Base-by-base conservation (phyloP, 495 filamentous ascomycete genomes). In the Aspergillus conjunctus region DNA sequence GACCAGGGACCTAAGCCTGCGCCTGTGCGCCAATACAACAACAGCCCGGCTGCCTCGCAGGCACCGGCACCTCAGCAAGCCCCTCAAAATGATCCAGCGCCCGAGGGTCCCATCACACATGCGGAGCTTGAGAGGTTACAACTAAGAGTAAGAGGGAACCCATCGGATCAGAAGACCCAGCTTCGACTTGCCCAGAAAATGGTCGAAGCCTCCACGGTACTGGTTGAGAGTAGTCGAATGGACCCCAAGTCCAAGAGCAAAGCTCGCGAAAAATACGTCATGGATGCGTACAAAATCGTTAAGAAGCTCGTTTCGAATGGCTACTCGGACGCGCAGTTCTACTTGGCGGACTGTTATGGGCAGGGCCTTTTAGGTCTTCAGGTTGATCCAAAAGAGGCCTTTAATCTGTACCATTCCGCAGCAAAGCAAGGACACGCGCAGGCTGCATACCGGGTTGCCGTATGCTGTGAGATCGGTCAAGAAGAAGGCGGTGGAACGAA, bases 391-490 rank as follows among this genome's bases (percentile, higher is more conserved):
- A 93, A 92, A 66, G 91, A 96, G 74, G 94, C 94, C 0, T 98
- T 96, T 74, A 83, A 83, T 14, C 81, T 98, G 6, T 98, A 98
- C 65, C 93, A 97, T 71, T 91, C 92, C 4, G 92, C 93, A 15
- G 94, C 93, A 4, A 98, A 97, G 71, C 74, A 84, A 11, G 91
- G 91, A 31, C 92, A 98, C 72, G 84, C 87, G 0, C 86, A 91
- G 37, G 87, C 91, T 26, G 94, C 94, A 1, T 98, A 98, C 74
- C 87, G 94, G 53, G 94, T 93, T 8, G 94, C 94, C 39, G 95
- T 98, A 3, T 98, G 94, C 78, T 97, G 93, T 70, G 94, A 98
- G 69, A 89, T 98, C 55, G 94, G 94, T n/a, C 84, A 90, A 43
- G 92, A 97, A 67, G 91, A 94, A 66, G 91, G 91, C 48, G 93